Conservation (phyloP, 2,329 filamentous ascomycete genomes). For the Stenocarpella maydis region DNA sequence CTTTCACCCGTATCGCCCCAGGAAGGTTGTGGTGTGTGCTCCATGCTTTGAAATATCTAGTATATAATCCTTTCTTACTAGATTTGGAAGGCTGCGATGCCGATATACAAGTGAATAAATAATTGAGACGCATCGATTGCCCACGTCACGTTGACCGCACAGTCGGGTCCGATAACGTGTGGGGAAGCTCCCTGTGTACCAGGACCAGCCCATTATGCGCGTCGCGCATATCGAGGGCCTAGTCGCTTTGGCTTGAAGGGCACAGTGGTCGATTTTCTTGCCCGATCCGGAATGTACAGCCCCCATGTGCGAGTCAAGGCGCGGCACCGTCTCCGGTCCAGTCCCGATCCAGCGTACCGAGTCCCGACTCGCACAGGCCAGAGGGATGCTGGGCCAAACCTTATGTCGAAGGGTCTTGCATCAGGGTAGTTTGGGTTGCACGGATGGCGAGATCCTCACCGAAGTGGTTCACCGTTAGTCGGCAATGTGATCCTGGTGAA, state of each 20-base stretch:
- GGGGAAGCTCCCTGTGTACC: neutral
- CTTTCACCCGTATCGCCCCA: neutral
- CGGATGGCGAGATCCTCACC: too few species aligned
- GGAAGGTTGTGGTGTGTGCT: neutral
- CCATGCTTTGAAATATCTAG: neutral
- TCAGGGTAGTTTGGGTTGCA: neutral
- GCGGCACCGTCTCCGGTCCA: neutral
- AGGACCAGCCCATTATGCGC: neutral
- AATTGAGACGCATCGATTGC: neutral
- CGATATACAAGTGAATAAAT: neutral
- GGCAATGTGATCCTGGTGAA: neutral
- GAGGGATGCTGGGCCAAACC: neutral
- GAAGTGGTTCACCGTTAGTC: neutral
- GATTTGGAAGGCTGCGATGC: neutral
- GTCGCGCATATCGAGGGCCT: neutral
- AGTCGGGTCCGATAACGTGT: neutral
- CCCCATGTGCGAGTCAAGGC: conserved; percentile 4
- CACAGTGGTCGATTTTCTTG: conserved; percentile 12
- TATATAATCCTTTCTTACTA: rapidly evolving
- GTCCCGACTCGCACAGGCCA: neutral
- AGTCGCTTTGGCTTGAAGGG: neutral
- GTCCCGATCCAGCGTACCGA: neutral
- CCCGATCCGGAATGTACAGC: neutral
- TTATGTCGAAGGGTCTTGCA: neutral
- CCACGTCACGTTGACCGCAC: neutral